Base-by-base conservation (phyloP, 495 filamentous ascomycete genomes). In the Podospora fimiseda region DNA sequence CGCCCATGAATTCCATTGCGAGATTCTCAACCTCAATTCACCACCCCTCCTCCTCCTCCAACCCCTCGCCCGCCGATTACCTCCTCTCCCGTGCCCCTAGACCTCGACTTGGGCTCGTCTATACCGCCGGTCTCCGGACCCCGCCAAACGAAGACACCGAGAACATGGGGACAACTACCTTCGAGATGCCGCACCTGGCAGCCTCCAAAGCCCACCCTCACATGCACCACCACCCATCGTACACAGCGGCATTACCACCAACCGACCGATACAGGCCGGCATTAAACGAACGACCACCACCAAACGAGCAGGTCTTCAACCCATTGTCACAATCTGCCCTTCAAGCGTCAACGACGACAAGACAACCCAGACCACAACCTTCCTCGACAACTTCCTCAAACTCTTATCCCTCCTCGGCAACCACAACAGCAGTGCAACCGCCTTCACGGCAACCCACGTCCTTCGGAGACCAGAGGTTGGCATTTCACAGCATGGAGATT, bases 401-500 rank as follows among this genome's bases (percentile, higher is more conserved):
- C 27, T n/a, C n/a, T n/a, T n/a, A n/a, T n/a, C 14, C 39, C 18
- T n/a, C 43, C 30, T 2, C 39, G 8, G n/a, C 45, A 18, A 16
- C 42, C 16, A 22, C 52, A 51, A 1, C 60, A 59, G 47, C 19
- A 48, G 8, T 60, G 53, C 30, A 53, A 59, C 39, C 54, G 57
- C 44, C 60, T 52, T 15, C 48, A 22, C 64, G 56, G 52, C 68
- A 60, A 33, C 60, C 67, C 30, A 74, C 70, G 8, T 68, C 70
- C 14, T 53, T 48, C 18, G 62, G 67, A 18, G 73, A 73, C 43
- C 58, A 68, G 36, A 75, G 71, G 18, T 71, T 81, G 58, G 79
- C 80, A 2, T 68, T 70, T 20, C 80, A 86, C 23, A 86, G 81
- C 63, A 70, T 90, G 30, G 78, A 83, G 52, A 82, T 93, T 16